Conservation (phyloP, 306 rosid species). For the Notholithocarpus densiflorus region DNA sequence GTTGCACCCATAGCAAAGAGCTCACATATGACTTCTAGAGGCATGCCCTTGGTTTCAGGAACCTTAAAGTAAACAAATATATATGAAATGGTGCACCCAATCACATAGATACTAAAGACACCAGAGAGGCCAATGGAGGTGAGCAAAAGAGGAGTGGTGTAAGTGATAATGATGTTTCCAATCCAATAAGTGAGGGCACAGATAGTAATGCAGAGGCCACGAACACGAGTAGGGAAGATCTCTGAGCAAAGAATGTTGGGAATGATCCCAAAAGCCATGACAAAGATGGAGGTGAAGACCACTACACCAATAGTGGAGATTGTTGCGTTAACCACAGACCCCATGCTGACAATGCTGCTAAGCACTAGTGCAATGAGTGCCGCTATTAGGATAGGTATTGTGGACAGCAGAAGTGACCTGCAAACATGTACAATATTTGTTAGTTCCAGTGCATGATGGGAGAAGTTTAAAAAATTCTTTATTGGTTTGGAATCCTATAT, state of each 20-base stretch:
- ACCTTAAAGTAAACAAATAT: constrained; percentile 63
- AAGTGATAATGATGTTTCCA: constrained; percentile 53
- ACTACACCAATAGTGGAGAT: constrained; percentile 44
- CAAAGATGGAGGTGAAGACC: constrained; percentile 54
- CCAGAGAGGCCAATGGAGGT: constrained; percentile 53
- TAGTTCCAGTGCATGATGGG: no score
- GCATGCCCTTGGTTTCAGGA: constrained; percentile 84
- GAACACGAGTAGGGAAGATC: constrained; percentile 65
- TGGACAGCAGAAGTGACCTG: constrained; percentile 60
- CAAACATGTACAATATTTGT: constrained; percentile 16
- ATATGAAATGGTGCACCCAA: constrained; percentile 56
- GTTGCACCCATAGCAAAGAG: constrained; percentile 59
- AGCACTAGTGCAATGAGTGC: constrained; percentile 49
- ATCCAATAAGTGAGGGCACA: constrained; percentile 65
- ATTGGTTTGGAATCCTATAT: no score
- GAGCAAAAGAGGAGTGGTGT: constrained; percentile 46
- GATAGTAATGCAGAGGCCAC: constrained; percentile 63
- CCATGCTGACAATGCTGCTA: constrained; percentile 29
- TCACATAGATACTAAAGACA: constrained; percentile 47
- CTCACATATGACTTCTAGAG: constrained; percentile 71
- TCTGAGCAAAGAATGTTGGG: constrained; percentile 67
- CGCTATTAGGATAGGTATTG: constrained; percentile 57
- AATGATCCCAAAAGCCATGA: constrained; percentile 66
- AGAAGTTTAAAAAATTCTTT: no score
- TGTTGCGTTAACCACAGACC: constrained; percentile 39